Evolutionary conservation across 495 filamentous ascomycete species (phyloP), one percentile per base, ranked within the genome.

Genomic region (Neurospora intermedia): DNA sequence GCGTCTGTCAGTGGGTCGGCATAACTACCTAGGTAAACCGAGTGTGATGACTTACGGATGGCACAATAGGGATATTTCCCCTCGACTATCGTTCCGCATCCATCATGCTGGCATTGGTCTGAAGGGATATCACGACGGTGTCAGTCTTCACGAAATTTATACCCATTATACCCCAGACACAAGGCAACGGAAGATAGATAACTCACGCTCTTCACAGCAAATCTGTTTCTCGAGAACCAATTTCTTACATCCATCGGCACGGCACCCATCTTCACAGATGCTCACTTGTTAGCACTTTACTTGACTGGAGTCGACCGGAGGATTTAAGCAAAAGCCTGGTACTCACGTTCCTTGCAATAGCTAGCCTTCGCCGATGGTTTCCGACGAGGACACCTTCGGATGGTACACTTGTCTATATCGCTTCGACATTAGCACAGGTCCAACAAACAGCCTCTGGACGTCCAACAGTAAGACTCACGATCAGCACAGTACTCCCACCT

Each of bases 401-500:
- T 27, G 9, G 69, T 73, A 40, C 78, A 80, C 42, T 80, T 80
- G 76, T 80, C 78, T 11, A 43, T 77, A 78, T 69, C n/a, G 6
- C 9, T 40, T 27, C n/a, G 2, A 3, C 16, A 39, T 46, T 8
- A 39, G 54, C 27, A 18, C 13, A 31, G 18, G 23, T 31, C 13
- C 27, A 62, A 62, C 6, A 35, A 62, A 62, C 6, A 62, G 23
- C 23, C 2, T 62, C 4, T 8, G 2, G 6, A 15, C 39, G n/a
- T 23, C 18, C 5, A 27, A 23, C 20, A 8, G 11, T 31, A 23
- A 73, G 16, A 75, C 78, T 31, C 43, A 80, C 78, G 78, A 27
- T 80, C 75, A 10, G 75, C 59, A 69, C 78, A 79, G n/a, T 76
- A 71, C 1, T 78, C 77, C 48, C 70, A 74, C n/a, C 78, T 75